These are phyloP conservation scores for Boletellus ananas DNA, from an alignment of 768 basidiomycete genomes.

Conservation along the genomic window DNA sequence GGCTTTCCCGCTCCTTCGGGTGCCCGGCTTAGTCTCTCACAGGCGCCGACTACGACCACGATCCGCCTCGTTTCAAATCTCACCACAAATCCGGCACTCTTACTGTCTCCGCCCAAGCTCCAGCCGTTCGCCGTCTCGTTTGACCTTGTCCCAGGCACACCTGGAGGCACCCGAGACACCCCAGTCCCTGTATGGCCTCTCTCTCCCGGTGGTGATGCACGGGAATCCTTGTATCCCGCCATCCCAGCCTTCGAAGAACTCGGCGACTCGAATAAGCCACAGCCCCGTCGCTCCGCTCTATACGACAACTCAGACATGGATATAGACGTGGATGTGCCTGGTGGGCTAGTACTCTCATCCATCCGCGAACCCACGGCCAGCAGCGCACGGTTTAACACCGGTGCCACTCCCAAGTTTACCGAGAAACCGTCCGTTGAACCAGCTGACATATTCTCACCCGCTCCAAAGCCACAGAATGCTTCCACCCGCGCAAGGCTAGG, in stretches of 20 bases:
- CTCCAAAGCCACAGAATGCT: constrained; percentile 19
- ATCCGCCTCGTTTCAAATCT: constrained; percentile 43
- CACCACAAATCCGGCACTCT: constrained; percentile 17
- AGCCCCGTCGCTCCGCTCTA: constrained; percentile 9
- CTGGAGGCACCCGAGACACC: constrained; percentile 25
- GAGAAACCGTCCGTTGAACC: constrained; percentile 32
- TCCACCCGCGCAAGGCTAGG: constrained; percentile 21
- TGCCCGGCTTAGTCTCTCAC: constrained; percentile 58
- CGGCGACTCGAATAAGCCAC: constrained; percentile 24
- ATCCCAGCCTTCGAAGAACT: constrained; percentile 34
- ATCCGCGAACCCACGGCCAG: constrained; percentile 19
- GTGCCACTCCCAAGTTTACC: constrained; percentile 23
- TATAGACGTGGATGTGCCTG: constrained; percentile 36
- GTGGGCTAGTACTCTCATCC: constrained; percentile 22
- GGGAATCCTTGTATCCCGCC: constrained; percentile 38
- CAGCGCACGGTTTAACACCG: constrained; percentile 16
- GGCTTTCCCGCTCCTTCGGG: constrained; percentile 59
- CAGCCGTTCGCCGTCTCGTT: constrained; percentile 64
- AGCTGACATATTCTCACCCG: constrained; percentile 42
- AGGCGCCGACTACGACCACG: constrained; percentile 44
- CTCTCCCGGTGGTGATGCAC: constrained; percentile 28
- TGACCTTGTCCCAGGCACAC: constrained; percentile 62
- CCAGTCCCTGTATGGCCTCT: constrained; percentile 39
- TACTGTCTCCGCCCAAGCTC: constrained; percentile 55
- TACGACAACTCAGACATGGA: constrained; percentile 33